Percentiles rank a stretch among this genome's conserved stretches.
These are phyloP conservation scores for Pyrenopolyporus hunteri DNA, from an alignment of 495 filamentous ascomycete genomes.

Conservation along the genomic window DNA sequence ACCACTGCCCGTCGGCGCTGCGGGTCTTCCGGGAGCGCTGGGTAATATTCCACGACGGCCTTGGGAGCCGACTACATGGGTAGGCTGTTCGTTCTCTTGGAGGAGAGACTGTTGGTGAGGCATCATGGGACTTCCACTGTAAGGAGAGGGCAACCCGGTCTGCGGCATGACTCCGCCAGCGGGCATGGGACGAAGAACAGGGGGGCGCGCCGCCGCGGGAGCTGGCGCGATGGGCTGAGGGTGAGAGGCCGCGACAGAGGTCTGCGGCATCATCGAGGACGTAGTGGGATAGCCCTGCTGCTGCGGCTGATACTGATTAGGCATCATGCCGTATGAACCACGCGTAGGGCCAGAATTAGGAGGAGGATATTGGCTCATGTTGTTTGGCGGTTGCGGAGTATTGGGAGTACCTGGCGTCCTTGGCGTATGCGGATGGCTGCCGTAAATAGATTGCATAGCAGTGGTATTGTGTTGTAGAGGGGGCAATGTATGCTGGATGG, in stretches of 20 bases:
- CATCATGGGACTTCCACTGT: conserved; percentile 56
- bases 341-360: conserved; percentile 61
- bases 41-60: conserved; percentile 86
- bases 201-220: conserved; percentile 64
- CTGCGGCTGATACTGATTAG: conserved; percentile 58
- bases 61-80: conserved; percentile 91
- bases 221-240: conserved; percentile 76
- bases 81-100: conserved; percentile 65
- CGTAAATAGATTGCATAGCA: conserved; percentile 64
- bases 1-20: conserved; percentile 64
- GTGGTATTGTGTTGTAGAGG: conserved; percentile 69
- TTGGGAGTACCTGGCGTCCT: conserved; percentile 66
- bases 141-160: conserved; percentile 55
- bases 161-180: conserved; percentile 63
- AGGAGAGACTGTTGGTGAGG: conserved; percentile 47
- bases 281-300: conserved; percentile 65
- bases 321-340: conserved; percentile 55
- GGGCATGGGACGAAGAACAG: conserved; percentile 65
- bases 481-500: conserved; percentile 70
- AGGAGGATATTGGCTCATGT: conserved; percentile 65
- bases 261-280: conserved; percentile 68
- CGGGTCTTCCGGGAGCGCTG: conserved; percentile 82
- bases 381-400: conserved; percentile 65
- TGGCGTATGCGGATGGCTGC: conserved; percentile 67
- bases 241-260: conserved; percentile 68